phyloP scores from a whole-genome alignment of 1,284 basidiomycete genomes.

The Cutaneotrichosporon sp. region DNA sequence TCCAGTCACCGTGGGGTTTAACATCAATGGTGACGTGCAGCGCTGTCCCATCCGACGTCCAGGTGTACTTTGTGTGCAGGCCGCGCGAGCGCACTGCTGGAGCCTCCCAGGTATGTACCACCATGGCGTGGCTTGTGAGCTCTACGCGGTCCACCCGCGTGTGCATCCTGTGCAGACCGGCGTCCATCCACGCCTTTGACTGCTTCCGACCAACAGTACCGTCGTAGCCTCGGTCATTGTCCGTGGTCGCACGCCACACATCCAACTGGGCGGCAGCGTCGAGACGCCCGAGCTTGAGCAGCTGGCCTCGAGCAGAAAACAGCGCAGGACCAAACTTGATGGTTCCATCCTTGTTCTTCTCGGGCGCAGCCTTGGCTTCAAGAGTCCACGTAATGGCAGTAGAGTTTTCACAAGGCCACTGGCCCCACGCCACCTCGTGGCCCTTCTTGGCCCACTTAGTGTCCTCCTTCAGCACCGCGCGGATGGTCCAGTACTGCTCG shows the following conservation, averaged over 20 bases:
- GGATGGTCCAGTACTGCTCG: conserved; percentile 7
- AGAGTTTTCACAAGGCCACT: background rate
- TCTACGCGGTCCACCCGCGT: conserved; percentile 13
- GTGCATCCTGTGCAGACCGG: conserved; percentile 22
- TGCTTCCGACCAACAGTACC: background rate
- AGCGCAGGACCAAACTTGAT: conserved; percentile 14
- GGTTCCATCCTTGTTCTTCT: background rate
- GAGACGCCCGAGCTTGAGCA: conserved; percentile 11
- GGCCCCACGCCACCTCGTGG: conserved; percentile 22
- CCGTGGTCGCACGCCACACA: conserved; percentile 25
- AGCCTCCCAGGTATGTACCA: conserved; percentile 14
- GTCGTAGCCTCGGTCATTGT: conserved; percentile 21
- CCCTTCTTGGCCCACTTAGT: conserved; percentile 15
- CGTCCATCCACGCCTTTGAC: background rate
- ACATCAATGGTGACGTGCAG: conserved; percentile 11
- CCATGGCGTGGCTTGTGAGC: conserved; percentile 3
- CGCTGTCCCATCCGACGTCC: conserved; percentile 4
- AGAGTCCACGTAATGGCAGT: too few relatives aligned
- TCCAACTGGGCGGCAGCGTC: conserved; percentile 6
- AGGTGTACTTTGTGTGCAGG: conserved; percentile 16
- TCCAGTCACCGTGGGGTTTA: conserved; percentile 17
- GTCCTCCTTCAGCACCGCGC: conserved; percentile 1
- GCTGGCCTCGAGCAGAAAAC: conserved; percentile 11
- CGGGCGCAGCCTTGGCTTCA: background rate
- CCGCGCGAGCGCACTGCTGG: conserved; percentile 17